Conservation (phyloP, 2,329 filamentous ascomycete species). For the Aureobasidium pullulans region DNA sequence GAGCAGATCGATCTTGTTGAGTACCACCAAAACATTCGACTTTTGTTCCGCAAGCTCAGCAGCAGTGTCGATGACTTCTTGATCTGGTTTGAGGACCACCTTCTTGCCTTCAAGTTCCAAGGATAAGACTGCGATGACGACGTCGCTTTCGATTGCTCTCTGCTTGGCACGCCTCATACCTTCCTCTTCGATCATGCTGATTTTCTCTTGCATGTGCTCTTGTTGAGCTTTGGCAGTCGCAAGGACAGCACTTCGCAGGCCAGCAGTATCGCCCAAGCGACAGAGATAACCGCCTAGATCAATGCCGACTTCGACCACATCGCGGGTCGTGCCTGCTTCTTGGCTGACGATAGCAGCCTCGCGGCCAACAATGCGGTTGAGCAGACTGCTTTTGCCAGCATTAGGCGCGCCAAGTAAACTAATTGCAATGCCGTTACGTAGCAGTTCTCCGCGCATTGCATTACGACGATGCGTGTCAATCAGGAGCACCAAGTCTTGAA, state of each 20-base stretch:
- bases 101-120: constrained; percentile 47
- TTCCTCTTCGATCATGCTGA: constrained; percentile 77
- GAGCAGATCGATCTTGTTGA: constrained; percentile 54
- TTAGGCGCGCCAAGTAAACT: constrained; percentile 88
- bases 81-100: constrained; percentile 34
- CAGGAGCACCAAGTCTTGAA: constrained; percentile 52
- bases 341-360: constrained; percentile 93
- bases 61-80: constrained; percentile 50
- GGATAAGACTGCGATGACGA: constrained; percentile 74
- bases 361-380: constrained; percentile 82
- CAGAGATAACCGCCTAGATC: constrained; percentile 87
- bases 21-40: constrained; percentile 49
- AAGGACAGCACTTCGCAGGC: constrained; percentile 53
- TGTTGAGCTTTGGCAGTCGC: neutral
- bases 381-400: constrained; percentile 85
- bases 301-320: constrained; percentile 85
- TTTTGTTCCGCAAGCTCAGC: constrained; percentile 41
- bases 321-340: constrained; percentile 87
- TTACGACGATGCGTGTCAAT: constrained; percentile 67
- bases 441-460: constrained; percentile 71
- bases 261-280: constrained; percentile 92
- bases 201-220: constrained; percentile 22
- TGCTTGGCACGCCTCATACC: constrained; percentile 81
- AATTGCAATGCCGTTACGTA: constrained; percentile 77
- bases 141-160: constrained; percentile 73